A percentile compares a stretch with the other conserved stretches of the same genome.
Evolutionary conservation across 1,284 basidiomycete species (phyloP).

Genomic region (Anthracocystis setariae): DNA sequence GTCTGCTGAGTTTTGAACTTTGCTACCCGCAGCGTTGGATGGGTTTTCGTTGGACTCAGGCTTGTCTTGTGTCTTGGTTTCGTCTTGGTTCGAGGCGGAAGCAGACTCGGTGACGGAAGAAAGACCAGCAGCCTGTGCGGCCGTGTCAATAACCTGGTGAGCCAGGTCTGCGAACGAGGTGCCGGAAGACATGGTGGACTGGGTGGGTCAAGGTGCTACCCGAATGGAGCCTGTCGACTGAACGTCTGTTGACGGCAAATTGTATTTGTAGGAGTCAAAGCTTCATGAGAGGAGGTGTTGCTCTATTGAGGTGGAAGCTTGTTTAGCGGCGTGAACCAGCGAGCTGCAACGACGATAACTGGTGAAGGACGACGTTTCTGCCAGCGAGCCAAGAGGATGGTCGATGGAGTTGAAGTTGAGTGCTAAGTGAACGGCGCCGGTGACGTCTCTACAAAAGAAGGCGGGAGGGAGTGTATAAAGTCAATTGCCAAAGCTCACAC

Average conservation of each 20-base stretch:
- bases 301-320: too few species aligned
- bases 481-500: too few species aligned
- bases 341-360: too few species aligned
- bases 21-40: background rate
- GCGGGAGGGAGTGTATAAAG: too few species aligned
- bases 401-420: too few species aligned
- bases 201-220: background rate
- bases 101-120: conserved; percentile 14
- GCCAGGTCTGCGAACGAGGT: conserved; percentile 50
- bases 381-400: too few species aligned
- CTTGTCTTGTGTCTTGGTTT: conserved; percentile 1
- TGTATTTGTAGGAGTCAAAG: background rate
- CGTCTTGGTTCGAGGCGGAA: conserved; percentile 1
- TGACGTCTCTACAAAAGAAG: too few species aligned
- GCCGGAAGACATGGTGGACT: conserved; percentile 37
- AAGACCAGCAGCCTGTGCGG: conserved; percentile 29
- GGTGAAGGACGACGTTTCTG: too few species aligned
- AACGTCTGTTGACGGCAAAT: background rate
- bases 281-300: background rate
- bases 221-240: background rate
- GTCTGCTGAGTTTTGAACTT: conserved; percentile 1
- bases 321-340: too few species aligned
- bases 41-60: background rate
- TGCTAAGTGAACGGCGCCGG: too few species aligned
- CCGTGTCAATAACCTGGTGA: conserved; percentile 49